These are phyloP conservation scores for Apiotrichum montevideense DNA, from an alignment of 1,284 basidiomycete genomes.

Conservation along the genomic window DNA sequence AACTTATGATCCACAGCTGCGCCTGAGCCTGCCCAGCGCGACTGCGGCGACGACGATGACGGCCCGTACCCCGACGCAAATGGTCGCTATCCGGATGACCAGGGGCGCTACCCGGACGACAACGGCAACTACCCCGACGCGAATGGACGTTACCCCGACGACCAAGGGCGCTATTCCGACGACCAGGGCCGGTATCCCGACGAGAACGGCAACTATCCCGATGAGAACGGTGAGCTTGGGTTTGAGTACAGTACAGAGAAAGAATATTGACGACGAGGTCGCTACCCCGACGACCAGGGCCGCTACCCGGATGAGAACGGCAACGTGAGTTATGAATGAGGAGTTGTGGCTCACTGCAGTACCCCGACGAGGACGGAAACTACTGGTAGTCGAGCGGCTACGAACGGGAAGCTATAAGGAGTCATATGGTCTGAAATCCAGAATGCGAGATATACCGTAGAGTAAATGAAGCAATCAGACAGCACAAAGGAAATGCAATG, in stretches of 20 bases:
- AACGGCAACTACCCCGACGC: conserved; percentile 3
- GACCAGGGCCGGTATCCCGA: conserved; percentile 3
- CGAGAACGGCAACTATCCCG: neutral
- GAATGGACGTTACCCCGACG: neutral
- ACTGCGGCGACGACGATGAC: neutral
- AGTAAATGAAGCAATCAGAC: too few relatives aligned
- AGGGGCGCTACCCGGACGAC: neutral
- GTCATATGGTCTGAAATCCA: too few relatives aligned
- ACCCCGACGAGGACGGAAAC: neutral
- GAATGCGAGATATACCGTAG: too few relatives aligned
- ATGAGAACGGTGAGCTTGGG: neutral
- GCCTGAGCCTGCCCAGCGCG: neutral
- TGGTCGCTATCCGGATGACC: neutral
- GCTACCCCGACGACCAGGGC: neutral
- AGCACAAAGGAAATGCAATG: too few relatives aligned
- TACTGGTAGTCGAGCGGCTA: neutral
- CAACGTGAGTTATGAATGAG: neutral
- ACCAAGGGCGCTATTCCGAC: conserved; percentile 1
- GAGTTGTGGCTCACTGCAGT: neutral
- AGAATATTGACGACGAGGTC: too few relatives aligned
- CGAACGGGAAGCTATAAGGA: too few relatives aligned
- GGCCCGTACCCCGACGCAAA: neutral
- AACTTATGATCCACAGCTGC: neutral
- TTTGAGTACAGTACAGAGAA: too few relatives aligned
- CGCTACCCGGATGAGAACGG: conserved; percentile 1